A percentile compares a stretch with the other conserved stretches of the same genome.
Evolutionary conservation across 2,329 filamentous ascomycete genomes (phyloP).

Genomic region (Nothophaeocryptopus gaeumannii): DNA sequence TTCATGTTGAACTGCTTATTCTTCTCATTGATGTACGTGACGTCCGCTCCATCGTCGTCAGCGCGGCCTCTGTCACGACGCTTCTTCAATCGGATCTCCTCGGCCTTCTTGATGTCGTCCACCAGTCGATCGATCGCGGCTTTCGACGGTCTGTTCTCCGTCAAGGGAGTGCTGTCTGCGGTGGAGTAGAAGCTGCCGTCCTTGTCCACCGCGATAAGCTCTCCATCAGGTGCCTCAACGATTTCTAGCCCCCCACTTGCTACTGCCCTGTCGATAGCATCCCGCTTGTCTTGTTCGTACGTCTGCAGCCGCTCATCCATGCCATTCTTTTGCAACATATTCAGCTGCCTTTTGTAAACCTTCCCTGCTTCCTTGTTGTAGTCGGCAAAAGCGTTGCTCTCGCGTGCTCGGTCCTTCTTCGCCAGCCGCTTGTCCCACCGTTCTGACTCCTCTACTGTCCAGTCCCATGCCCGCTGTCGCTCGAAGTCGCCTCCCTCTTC

Average conservation of each 20-base stretch:
- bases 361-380: conserved; percentile 85
- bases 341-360: conserved; percentile 87
- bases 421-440: conserved; percentile 87
- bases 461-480: conserved; percentile 97
- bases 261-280: conserved; percentile 79
- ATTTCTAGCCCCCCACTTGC: conserved; percentile 83
- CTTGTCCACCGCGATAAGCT: conserved; percentile 89
- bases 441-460: conserved; percentile 92
- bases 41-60: conserved; percentile 78
- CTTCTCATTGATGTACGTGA: conserved; percentile 99
- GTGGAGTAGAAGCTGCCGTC: conserved; percentile 89
- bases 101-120: conserved; percentile 79
- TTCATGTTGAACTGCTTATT: conserved; percentile 99
- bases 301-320: conserved; percentile 55
- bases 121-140: conserved; percentile 86
- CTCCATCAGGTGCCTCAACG: conserved; percentile 90
- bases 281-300: conserved; percentile 85
- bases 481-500: conserved; percentile 89
- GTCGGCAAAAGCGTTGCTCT: conserved; percentile 87
- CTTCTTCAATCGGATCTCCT: conserved; percentile 83
- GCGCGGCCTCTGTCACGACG: conserved; percentile 72
- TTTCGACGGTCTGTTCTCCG: conserved; percentile 81
- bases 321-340: conserved; percentile 60
- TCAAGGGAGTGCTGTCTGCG: conserved; percentile 72
- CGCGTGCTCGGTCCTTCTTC: conserved; percentile 76